These are phyloP conservation scores for Polytrichum formosum DNA, from an alignment of 225 moss, liverwort and hornwort genomes.

Conservation along the genomic window DNA sequence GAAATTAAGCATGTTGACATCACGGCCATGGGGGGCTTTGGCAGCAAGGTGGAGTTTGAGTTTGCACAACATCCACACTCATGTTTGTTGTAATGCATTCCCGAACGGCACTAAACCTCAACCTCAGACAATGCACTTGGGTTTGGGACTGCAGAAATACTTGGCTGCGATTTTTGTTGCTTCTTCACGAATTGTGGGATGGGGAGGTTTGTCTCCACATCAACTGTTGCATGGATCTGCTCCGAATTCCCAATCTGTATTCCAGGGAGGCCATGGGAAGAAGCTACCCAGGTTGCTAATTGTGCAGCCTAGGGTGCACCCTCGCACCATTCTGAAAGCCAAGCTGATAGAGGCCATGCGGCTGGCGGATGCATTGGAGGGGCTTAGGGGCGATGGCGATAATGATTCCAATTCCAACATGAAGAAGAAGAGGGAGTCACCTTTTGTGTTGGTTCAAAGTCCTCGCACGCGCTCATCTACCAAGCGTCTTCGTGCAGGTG, in stretches of 20 bases:
- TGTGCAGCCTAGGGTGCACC: slow-evolving; percentile 76
- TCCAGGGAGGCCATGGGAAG: slow-evolving; percentile 29
- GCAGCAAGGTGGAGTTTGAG: slow-evolving; percentile 11
- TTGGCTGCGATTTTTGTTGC: too few relatives aligned
- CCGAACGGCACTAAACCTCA: neutral
- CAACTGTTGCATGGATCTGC: slow-evolving; percentile 22
- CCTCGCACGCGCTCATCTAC: slow-evolving; percentile 36
- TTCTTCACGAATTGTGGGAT: too few relatives aligned
- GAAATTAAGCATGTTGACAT: neutral
- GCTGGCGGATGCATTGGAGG: slow-evolving; percentile 79
- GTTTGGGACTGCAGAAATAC: too few relatives aligned
- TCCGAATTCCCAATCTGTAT: slow-evolving; percentile 11
- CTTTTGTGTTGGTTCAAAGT: slow-evolving; percentile 78
- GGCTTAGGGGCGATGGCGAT: slow-evolving; percentile 34
- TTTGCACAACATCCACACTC: slow-evolving; percentile 16
- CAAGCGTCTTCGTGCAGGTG: slow-evolving; percentile 61
- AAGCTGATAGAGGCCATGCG: slow-evolving; percentile 83
- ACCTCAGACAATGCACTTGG: too few relatives aligned
- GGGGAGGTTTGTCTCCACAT: neutral
- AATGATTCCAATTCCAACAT: slow-evolving; percentile 6
- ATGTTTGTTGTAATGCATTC: neutral
- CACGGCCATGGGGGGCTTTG: slow-evolving; percentile 8
- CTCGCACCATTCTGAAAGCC: slow-evolving; percentile 54
- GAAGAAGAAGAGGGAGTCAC: slow-evolving; percentile 42
- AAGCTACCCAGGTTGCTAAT: slow-evolving; percentile 69